A percentile compares a stretch with the other conserved stretches of the same genome.
Evolutionary conservation across 805 yeast genomes (phyloP).

Genomic region (Myxozyma nipponensis): DNA sequence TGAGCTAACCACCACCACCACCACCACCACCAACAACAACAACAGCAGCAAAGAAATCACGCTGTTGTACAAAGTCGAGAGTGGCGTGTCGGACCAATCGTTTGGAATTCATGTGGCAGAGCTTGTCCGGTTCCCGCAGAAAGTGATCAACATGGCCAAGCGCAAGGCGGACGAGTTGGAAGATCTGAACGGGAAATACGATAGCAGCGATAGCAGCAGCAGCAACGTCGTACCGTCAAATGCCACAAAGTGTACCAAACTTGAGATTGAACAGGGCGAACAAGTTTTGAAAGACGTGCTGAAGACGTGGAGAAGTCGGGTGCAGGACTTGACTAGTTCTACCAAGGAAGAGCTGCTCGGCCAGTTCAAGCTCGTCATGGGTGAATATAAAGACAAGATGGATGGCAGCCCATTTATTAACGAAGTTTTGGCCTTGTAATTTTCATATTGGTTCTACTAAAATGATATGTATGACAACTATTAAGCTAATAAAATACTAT

Average conservation of each 20-base stretch:
- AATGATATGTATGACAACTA: neutral
- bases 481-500: no score
- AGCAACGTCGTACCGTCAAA: slow-evolving; percentile 37
- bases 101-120: slow-evolving; percentile 98
- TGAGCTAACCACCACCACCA: no score
- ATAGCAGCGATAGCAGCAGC: no score
- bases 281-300: slow-evolving; percentile 44
- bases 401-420: slow-evolving; percentile 10
- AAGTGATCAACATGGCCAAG: slow-evolving; percentile 92
- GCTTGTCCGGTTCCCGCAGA: slow-evolving; percentile 84
- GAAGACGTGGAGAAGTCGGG: slow-evolving; percentile 38
- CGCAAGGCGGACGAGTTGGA: slow-evolving; percentile 87
- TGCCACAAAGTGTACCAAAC: slow-evolving; percentile 48
- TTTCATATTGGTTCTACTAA: neutral
- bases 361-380: slow-evolving; percentile 18
- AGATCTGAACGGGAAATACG: slow-evolving; percentile 45
- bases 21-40: slow-evolving; percentile 31
- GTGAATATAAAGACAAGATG: slow-evolving; percentile 15
- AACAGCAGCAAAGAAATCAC: slow-evolving; percentile 65
- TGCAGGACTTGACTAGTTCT: slow-evolving; percentile 1
- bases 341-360: slow-evolving; percentile 8
- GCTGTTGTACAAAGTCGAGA: slow-evolving; percentile 85
- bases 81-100: slow-evolving; percentile 92
- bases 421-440: slow-evolving; percentile 18
- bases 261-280: slow-evolving; percentile 56